Evolutionary conservation across 2,329 filamentous ascomycete genomes (phyloP).

Genomic region (Fusarium ambrosium): DNA sequence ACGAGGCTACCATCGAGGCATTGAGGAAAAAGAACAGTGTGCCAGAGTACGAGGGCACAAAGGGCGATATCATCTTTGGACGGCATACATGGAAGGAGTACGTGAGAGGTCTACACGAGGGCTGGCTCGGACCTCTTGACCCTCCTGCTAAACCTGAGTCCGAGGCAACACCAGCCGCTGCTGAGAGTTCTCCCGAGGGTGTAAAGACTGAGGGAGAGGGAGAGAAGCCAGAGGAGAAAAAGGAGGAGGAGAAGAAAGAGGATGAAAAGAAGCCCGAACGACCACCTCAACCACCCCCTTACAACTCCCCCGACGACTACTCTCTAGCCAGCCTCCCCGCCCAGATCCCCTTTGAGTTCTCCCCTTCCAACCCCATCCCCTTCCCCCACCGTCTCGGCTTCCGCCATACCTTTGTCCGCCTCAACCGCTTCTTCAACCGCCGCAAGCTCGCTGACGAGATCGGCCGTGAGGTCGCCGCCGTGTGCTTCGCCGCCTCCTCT

Average conservation of each 20-base stretch:
- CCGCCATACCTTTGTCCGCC: slow-evolving; percentile 85
- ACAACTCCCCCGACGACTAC: slow-evolving; percentile 82
- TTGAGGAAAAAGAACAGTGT: slow-evolving; percentile 77
- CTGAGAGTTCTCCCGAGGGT: slow-evolving; percentile 43
- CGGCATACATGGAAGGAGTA: slow-evolving; percentile 98
- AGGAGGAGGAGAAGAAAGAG: slow-evolving; percentile 55
- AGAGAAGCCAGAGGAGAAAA: slow-evolving; percentile 54
- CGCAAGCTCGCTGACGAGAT: slow-evolving; percentile 88
- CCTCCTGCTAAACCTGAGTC: slow-evolving; percentile 61
- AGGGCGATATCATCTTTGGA: slow-evolving; percentile 90
- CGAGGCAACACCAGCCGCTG: slow-evolving; percentile 42
- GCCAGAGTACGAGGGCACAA: slow-evolving; percentile 77
- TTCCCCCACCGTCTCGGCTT: slow-evolving; percentile 96
- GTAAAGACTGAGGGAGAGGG: slow-evolving; percentile 44
- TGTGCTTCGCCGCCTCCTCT: slow-evolving; percentile 75
- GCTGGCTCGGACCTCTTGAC: slow-evolving; percentile 90
- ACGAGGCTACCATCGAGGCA: slow-evolving; percentile 70
- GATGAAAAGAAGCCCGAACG: slow-evolving; percentile 68
- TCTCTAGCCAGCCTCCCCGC: slow-evolving; percentile 72
- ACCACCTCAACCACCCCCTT: slow-evolving; percentile 76
- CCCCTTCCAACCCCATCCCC: slow-evolving; percentile 78
- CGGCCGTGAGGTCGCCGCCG: slow-evolving; percentile 87
- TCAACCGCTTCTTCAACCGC: slow-evolving; percentile 89
- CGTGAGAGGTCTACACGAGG: slow-evolving; percentile 91
- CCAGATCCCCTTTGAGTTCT: slow-evolving; percentile 77